Evolutionary conservation across 768 basidiomycete species (phyloP), one percentile per base, ranked within the genome.

Genomic region (Antrodiella citrinella): DNA sequence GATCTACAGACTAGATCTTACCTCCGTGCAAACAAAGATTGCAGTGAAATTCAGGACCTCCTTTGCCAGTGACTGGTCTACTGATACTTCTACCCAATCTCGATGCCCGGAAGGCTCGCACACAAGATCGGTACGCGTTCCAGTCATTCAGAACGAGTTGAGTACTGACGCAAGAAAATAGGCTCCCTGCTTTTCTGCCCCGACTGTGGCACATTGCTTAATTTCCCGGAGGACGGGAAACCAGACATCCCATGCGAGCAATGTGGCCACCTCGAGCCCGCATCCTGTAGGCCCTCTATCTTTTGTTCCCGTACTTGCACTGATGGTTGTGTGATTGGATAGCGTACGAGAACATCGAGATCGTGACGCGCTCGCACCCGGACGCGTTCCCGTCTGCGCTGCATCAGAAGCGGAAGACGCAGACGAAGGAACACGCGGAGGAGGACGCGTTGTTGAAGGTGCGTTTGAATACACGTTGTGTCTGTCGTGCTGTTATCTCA

Each of bases 141-240:
- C 15, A 15, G 30, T 35, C 7, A 7, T 35, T 35, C 30, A 35
- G 30, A 7, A 7, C 7, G 15, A 7, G 30, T 35, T 35, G 30
- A 35, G 15, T 35, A 35, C 30, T 35, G 30, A 35, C 30, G 15
- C 30, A 7, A 35, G 30, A 7, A 35, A 7, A 18, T 22, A 86
- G 96, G 95, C 47, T 94, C 93, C 1, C 73, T 98, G 21, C 72
- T 98, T 38, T 98, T 99, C 69, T 99, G 96, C 69, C 91, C 91
- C 1, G 74, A 81, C 52, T 99, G 96, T 57, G 92, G 92, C 12
- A 95, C 91, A 1, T 72, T 99, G 30, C 82, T 98, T 12, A 80
- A 84, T 55, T 68, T 92, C 19, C 96, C 96, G 0, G 71, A 71
- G 58, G 85, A 84, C 42, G 81, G 84, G 41, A 83, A 91, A 57